Percentiles rank a stretch among this genome's conserved stretches.
phyloP scores from a whole-genome alignment of 441 rosid species.

The Sinapis alba region DNA sequence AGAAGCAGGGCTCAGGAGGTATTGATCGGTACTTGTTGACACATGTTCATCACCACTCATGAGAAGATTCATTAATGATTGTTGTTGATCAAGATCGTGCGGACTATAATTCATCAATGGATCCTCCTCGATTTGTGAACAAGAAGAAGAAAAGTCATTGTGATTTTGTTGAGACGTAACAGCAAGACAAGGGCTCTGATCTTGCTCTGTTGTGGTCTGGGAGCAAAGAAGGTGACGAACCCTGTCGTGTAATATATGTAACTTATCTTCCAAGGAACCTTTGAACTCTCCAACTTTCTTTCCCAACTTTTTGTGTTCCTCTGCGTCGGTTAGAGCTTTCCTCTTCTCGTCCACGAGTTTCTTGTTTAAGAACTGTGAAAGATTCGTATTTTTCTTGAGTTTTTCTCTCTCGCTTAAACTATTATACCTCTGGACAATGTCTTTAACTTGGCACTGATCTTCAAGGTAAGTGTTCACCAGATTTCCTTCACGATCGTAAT shows the following conservation, averaged over 20 bases:
- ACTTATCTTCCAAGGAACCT: neutral
- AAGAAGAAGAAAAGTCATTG: neutral
- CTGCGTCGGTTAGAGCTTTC: neutral
- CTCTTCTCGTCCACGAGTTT: neutral
- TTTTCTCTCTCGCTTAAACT: neutral
- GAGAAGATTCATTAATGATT: neutral
- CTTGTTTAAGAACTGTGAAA: neutral
- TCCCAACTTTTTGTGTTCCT: neutral
- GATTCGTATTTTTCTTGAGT: slow-evolving; percentile 5
- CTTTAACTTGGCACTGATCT: slow-evolving; percentile 1
- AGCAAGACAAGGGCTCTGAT: neutral
- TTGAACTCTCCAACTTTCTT: neutral
- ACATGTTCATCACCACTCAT: neutral
- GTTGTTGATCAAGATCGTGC: neutral
- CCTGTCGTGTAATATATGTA: neutral
- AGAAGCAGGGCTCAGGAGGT: neutral
- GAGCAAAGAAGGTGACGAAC: neutral
- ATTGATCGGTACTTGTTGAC: neutral
- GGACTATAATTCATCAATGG: neutral
- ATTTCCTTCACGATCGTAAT: slow-evolving; percentile 13
- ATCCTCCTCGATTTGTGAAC: neutral
- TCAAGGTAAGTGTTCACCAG: slow-evolving; percentile 4
- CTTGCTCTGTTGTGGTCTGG: neutral
- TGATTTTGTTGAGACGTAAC: neutral
- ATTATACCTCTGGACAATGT: neutral